These are phyloP conservation scores for Melampsora larici-populina DNA, from an alignment of 1,284 basidiomycete species.

Conservation along the genomic window DNA sequence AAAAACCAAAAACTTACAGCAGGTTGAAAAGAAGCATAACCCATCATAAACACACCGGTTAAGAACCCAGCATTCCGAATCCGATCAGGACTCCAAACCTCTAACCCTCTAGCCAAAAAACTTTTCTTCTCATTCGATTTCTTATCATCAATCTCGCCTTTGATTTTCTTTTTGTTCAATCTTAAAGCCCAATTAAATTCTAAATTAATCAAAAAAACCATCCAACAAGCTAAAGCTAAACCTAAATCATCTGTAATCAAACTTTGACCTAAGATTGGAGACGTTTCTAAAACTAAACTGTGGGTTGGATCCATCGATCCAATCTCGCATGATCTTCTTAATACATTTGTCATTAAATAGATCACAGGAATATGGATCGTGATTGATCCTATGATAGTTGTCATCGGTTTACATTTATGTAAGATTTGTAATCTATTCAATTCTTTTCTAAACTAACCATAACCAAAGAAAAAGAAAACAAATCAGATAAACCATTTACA, in stretches of 20 bases:
- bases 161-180: background rate
- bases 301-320: background rate
- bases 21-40: slow-evolving; percentile 34
- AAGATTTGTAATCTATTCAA: slow-evolving; percentile 10
- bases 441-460: background rate
- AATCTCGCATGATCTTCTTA: slow-evolving; percentile 22
- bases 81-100: slow-evolving; percentile 37
- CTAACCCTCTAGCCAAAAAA: background rate
- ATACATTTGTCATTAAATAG: slow-evolving; percentile 16
- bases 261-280: slow-evolving; percentile 15
- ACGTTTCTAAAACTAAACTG: slow-evolving; percentile 5
- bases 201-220: slow-evolving; percentile 34
- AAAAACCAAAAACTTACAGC: slow-evolving; percentile 27
- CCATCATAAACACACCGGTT: slow-evolving; percentile 38
- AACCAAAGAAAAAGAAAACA: background rate
- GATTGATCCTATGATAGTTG: slow-evolving; percentile 22
- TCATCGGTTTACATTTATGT: slow-evolving; percentile 26
- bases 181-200: slow-evolving; percentile 36
- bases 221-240: slow-evolving; percentile 27
- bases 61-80: slow-evolving; percentile 31
- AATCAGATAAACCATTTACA: background rate
- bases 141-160: background rate
- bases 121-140: background rate
- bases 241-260: slow-evolving; percentile 25
- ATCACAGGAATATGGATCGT: slow-evolving; percentile 31